Percentiles rank a stretch among this genome's conserved stretches.
Evolutionary conservation across 148 eudicot species (phyloP).

Genomic region (Euryodendron excelsum): DNA sequence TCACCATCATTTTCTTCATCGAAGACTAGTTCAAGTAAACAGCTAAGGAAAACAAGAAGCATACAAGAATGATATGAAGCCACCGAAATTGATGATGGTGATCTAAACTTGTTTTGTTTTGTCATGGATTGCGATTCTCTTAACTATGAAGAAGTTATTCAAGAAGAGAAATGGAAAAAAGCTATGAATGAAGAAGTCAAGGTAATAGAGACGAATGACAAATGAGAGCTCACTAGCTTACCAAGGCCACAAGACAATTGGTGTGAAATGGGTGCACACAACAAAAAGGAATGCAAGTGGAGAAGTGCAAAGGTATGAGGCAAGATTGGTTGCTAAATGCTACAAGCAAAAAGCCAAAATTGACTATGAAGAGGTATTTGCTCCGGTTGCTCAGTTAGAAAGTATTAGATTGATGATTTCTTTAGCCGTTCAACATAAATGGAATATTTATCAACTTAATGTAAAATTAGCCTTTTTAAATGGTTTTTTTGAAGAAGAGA

Average conservation of each 20-base stretch:
- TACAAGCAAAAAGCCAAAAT: not conserved
- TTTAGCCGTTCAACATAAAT: not conserved
- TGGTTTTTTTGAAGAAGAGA: not conserved
- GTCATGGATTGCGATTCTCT: not conserved
- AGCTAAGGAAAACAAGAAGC: not conserved
- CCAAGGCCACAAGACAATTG: not conserved
- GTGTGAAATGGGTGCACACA: slow-evolving; percentile 1
- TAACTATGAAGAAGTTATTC: not conserved
- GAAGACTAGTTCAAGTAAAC: not conserved
- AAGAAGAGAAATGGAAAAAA: too few relatives aligned
- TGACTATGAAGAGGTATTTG: too few relatives aligned
- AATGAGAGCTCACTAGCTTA: too few relatives aligned
- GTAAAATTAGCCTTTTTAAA: not conserved
- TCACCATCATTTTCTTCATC: not conserved
- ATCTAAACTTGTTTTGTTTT: not conserved
- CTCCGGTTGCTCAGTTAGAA: not conserved
- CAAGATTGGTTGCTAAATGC: not conserved
- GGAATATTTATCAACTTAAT: not conserved
- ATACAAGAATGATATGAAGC: too few relatives aligned
- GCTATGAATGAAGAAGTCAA: too few relatives aligned
- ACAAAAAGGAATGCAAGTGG: not conserved
- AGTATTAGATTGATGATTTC: not conserved
- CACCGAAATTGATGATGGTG: not conserved
- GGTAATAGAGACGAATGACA: too few relatives aligned
- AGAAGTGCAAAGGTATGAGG: not conserved